Percentiles rank a stretch among this genome's conserved stretches.
Conservation (phyloP, 2,329 filamentous ascomycete species). For the Cercospora sp. region DNA sequence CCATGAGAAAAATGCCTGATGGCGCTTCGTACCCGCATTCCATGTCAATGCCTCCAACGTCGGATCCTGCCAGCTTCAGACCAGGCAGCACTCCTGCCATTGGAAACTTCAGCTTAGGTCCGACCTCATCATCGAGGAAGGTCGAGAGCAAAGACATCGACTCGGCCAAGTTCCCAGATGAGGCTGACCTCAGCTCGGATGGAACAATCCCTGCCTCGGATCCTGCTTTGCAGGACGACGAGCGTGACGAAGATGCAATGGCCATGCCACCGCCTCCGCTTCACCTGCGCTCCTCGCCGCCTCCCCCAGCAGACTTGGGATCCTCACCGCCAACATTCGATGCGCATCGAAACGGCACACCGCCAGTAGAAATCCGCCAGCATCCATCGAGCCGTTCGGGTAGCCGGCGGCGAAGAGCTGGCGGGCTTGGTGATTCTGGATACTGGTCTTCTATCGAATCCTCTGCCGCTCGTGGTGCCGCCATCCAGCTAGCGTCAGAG, state of each 20-base stretch:
- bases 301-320: conserved; percentile 66
- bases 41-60: conserved; percentile 28
- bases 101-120: conserved; percentile 39
- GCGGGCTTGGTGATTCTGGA: conserved; percentile 85
- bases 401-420: conserved; percentile 73
- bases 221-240: conserved; percentile 50
- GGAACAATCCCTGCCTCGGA: conserved; percentile 55
- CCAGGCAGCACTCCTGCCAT: conserved; percentile 44
- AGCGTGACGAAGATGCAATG: conserved; percentile 41
- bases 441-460: conserved; percentile 97
- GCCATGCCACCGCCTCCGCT: conserved; percentile 46
- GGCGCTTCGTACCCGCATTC: conserved; percentile 37
- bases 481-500: conserved; percentile 70
- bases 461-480: conserved; percentile 70
- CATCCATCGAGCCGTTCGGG: conserved; percentile 62
- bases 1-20: conserved; percentile 60
- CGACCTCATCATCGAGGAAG: conserved; percentile 33
- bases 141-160: conserved; percentile 48
- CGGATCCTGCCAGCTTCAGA: conserved; percentile 35
- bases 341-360: conserved; percentile 66
- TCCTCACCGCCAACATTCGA: conserved; percentile 90
- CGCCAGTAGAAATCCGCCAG: conserved; percentile 66
- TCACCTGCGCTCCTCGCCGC: conserved; percentile 64
- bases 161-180: conserved; percentile 53
- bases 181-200: conserved; percentile 53